phyloP scores from a whole-genome alignment of 495 filamentous ascomycete species.

The Penicillium dipodomyicola region DNA sequence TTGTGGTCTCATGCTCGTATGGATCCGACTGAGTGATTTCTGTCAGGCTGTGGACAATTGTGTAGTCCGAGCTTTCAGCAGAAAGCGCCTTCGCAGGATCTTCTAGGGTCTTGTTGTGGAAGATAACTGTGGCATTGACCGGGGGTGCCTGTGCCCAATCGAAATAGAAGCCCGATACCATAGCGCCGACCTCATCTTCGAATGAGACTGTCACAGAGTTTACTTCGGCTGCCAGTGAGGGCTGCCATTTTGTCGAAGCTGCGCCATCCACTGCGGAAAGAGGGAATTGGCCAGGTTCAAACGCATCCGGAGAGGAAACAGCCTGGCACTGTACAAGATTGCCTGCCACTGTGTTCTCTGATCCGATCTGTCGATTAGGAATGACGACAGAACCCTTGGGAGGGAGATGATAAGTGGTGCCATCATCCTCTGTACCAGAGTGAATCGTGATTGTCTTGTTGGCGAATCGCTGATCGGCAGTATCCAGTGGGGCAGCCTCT shows the following conservation, averaged over 20 bases:
- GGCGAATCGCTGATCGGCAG: conserved; percentile 47
- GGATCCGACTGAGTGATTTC: conserved; percentile 40
- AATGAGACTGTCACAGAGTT: conserved; percentile 51
- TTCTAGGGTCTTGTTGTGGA: conserved; percentile 48
- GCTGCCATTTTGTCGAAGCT: conserved; percentile 70
- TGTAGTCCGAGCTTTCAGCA: conserved; percentile 12
- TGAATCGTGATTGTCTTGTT: conserved; percentile 52
- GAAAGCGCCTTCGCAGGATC: conserved; percentile 16
- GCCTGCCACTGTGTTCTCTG: conserved; percentile 46
- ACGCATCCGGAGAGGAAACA: conserved; percentile 46
- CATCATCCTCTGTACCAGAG: conserved; percentile 38
- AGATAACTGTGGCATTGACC: conserved; percentile 51
- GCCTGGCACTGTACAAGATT: conserved; percentile 70
- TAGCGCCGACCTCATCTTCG: conserved; percentile 36
- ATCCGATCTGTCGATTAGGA: conserved; percentile 54
- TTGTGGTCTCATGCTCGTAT: conserved; percentile 29
- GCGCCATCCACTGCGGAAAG: conserved; percentile 68
- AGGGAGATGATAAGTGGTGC: conserved; percentile 48
- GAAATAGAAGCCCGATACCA: conserved; percentile 56
- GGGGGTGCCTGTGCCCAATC: conserved; percentile 68
- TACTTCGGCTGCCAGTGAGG: conserved; percentile 46
- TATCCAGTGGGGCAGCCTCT: conserved; percentile 32
- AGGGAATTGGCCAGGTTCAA: conserved; percentile 69
- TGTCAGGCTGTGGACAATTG: conserved; percentile 19
- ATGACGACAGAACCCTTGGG: conserved; percentile 53